Evolutionary conservation across 805 yeast genomes (phyloP), one percentile per base, ranked within the genome.

Genomic region (Phaffomyces opuntiae): DNA sequence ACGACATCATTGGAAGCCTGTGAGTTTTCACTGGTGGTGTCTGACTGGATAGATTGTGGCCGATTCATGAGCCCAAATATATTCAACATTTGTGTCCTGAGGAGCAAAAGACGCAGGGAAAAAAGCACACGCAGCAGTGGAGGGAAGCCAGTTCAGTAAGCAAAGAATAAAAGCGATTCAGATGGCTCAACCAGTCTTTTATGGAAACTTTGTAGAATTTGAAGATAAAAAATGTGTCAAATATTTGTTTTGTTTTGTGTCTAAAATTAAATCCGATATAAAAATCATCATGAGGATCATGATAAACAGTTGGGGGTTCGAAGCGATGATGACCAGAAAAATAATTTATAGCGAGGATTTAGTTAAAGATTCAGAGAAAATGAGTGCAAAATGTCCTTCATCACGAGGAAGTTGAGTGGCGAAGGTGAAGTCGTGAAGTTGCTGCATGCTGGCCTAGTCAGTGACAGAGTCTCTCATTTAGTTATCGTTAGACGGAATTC

Each of bases 401-500:
- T 45, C 5, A 36, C 42, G 25, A 25, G 33, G 16, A 45, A 42
- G 17, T 9, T 45, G n/a, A 21, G 25, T 21, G 48, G 48, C 9
- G 48, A 38, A 6, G 48, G 35, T 7, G 44, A 27, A 3, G 14
- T 45, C 7, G 45, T 45, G 19, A 38, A 38, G 24, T 39, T 45
- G 13, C 21, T 34, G 2, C 31, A 29, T 24, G 31, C 44, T 3
- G 35, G 48, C 12, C 36, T 41, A 2, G 40, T 45, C 16, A 45
- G 45, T 36, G 21, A 24, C n/a, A 32, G 42, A 13, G 44, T 39
- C 9, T 39, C 43, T 9, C 47, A 46, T 27, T n/a, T 56, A 3
- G 53, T 53, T 9, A 44, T 57, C 7, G 53, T 51, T 1, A 44
- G 53, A 31, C 41, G 52, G 27, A 38, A 39, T 21, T 27, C 51